Percentiles rank a stretch among this genome's conserved stretches.
Conservation (phyloP, 2,329 filamentous ascomycete genomes). For the Trichoderma brevicompactum region DNA sequence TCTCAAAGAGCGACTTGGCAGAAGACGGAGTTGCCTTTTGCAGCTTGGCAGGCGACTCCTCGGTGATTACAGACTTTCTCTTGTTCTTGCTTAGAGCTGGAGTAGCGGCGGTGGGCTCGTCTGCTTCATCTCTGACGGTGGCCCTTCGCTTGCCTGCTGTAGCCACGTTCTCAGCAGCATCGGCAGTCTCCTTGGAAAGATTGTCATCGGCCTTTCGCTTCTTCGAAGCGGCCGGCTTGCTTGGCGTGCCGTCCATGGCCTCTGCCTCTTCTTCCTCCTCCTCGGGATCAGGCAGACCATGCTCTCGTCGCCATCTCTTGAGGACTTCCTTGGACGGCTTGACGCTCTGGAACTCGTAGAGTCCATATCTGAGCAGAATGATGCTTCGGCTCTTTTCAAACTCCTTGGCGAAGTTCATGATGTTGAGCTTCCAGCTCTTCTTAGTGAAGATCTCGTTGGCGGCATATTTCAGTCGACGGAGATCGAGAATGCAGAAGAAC, state of each 20-base stretch:
- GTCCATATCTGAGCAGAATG: constrained; percentile 64
- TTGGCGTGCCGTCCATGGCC: constrained; percentile 22
- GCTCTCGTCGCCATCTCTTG: constrained; percentile 61
- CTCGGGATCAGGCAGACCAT: constrained; percentile 57
- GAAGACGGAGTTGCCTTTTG: constrained; percentile 57
- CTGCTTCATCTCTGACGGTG: constrained; percentile 46
- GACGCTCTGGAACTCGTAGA: constrained; percentile 66
- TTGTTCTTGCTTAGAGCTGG: constrained; percentile 53
- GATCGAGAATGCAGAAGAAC: constrained; percentile 66
- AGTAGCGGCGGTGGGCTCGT: constrained; percentile 39
- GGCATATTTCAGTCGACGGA: constrained; percentile 64
- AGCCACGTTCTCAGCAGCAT: constrained; percentile 43
- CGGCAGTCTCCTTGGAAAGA: constrained; percentile 45
- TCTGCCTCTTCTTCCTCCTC: constrained; percentile 40
- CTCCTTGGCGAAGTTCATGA: constrained; percentile 66
- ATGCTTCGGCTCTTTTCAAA: constrained; percentile 67
- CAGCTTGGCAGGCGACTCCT: constrained; percentile 56
- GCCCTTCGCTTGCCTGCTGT: constrained; percentile 56
- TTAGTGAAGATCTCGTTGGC: constrained; percentile 63
- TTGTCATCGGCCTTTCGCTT: constrained; percentile 65
- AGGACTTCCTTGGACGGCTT: constrained; percentile 62
- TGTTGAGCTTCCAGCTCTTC: constrained; percentile 67
- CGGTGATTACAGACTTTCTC: constrained; percentile 53
- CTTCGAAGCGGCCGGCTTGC: constrained; percentile 45
- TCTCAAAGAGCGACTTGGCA: constrained; percentile 61